Evolutionary conservation across 148 eudicot species (phyloP).

Genomic region (Talinum fruticosum): DNA sequence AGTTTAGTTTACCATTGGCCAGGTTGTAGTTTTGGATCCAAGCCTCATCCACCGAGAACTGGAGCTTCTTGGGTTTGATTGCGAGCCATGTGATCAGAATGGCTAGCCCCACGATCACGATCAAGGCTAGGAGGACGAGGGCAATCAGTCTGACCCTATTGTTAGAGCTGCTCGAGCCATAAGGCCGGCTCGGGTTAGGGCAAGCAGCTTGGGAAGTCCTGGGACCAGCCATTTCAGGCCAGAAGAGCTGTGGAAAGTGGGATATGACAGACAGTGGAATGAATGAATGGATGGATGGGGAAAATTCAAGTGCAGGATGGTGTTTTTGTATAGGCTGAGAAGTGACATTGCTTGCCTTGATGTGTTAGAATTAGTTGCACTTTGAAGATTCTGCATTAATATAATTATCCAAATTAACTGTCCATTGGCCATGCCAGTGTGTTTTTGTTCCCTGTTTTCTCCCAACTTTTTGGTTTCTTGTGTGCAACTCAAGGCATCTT

Average conservation of each 20-base stretch:
- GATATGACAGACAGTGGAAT: not conserved
- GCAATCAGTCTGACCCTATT: constrained; percentile 18
- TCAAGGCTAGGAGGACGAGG: constrained; percentile 39
- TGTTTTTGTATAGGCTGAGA: not conserved
- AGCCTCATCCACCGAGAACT: constrained; percentile 51
- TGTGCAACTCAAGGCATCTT: constrained; percentile 28
- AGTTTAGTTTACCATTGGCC: constrained; percentile 36
- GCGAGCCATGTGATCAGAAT: constrained; percentile 66
- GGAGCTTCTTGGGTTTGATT: constrained; percentile 46
- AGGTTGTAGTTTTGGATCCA: constrained; percentile 48
- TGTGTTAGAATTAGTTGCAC: not conserved
- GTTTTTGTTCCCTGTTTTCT: not conserved
- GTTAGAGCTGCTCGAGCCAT: not conserved
- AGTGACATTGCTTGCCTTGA: constrained; percentile 1
- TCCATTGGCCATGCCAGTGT: not conserved
- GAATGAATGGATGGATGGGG: not conserved
- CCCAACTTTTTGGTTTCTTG: constrained; percentile 28
- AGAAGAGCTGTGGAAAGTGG: not conserved
- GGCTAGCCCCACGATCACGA: constrained; percentile 48
- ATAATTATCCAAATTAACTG: not conserved
- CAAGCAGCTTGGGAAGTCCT: constrained; percentile 12
- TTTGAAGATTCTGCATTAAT: not conserved
- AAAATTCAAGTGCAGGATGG: not conserved
- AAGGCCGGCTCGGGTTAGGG: not conserved
- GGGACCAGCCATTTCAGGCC: constrained; percentile 2